Evolutionary conservation across 306 rosid species (phyloP).

Genomic region (Vigna mungo): DNA sequence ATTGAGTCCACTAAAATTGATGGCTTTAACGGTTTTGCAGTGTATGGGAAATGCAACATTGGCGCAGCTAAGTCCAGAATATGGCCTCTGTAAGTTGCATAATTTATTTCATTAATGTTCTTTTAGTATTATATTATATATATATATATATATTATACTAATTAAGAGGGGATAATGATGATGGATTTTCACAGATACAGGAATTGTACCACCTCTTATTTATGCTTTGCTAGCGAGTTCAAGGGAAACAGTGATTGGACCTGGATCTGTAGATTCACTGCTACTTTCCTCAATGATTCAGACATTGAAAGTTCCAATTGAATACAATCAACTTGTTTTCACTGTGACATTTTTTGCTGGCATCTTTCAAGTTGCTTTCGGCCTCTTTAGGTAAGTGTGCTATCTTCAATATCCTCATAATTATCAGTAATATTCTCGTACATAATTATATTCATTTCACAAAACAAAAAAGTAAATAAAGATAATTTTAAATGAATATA

Average conservation of each 20-base stretch:
- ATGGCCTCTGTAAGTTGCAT: constrained; percentile 53
- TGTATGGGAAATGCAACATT: constrained; percentile 54
- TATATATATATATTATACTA: too few relatives aligned
- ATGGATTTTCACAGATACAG: constrained; percentile 56
- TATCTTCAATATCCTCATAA: too few relatives aligned
- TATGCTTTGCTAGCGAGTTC: constrained; percentile 74
- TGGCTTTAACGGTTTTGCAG: constrained; percentile 24
- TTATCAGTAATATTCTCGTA: too few relatives aligned
- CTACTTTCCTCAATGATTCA: constrained; percentile 74
- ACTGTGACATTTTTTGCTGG: constrained; percentile 80
- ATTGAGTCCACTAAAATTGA: background rate
- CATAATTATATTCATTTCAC: too few relatives aligned
- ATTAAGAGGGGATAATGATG: background rate
- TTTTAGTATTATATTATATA: too few relatives aligned
- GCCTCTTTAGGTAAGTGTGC: constrained; percentile 50
- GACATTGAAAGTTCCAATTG: constrained; percentile 55
- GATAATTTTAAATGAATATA: too few relatives aligned
- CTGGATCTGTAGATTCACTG: constrained; percentile 75
- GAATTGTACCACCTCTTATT: constrained; percentile 78
- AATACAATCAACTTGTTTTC: constrained; percentile 66
- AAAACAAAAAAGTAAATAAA: too few relatives aligned
- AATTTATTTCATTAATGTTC: too few relatives aligned
- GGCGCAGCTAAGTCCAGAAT: constrained; percentile 51
- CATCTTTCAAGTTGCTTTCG: constrained; percentile 72
- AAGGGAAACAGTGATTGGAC: constrained; percentile 73